Evolutionary conservation across 345 rosid genomes (phyloP), one percentile per base, ranked within the genome.

Genomic region (Salix udensis): DNA sequence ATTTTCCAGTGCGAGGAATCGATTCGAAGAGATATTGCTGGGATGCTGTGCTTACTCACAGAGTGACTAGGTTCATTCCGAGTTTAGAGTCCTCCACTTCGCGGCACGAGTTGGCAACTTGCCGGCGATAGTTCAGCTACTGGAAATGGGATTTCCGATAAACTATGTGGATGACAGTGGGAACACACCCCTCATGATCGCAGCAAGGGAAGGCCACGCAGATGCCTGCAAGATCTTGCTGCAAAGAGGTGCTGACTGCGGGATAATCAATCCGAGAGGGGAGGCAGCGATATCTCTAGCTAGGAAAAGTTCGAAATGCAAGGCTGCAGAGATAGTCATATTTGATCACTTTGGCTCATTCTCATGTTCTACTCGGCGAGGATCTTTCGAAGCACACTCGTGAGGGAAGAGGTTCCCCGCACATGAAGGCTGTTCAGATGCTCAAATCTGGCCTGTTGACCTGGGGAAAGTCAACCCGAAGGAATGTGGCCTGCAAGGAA

Each of bases 1-100:
- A 67, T 23, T 39, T 53, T 77, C 85, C 11, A 48, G 77, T 48
- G 72, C 81, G 31, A 73, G 52, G 76, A 72, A 55, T 0, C 77
- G 78, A 75, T 72, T 82, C 50, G 87, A 85, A 75, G 76, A 82
- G 74, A 79, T 79, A 64, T 37, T 82, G 76, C 85, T 82, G 18
- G 83, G 83, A 79, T 37, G 40, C 71, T 15, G 79, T 72, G 55
- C 73, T 84, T 48, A 73, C 77, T 30, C 62, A 65, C 53, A 60
- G 67, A 34, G 60, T 82, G 73, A 79, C 23, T 39, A 71, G 83
- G 26, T 24, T 19, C n/a, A 36, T 70, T 69, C 30, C 2, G 87
- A 80, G 24, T 79, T 75, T 68, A 74, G 34, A 68, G 82, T 82
- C 46, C 65, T 82, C 60, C 85, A 79, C 77, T 85, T 74, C 64